Evolutionary conservation across 208 protist species (phyloP), one percentile per base, ranked within the genome.

Genomic region (Leptomonas pyrrhocoris): DNA sequence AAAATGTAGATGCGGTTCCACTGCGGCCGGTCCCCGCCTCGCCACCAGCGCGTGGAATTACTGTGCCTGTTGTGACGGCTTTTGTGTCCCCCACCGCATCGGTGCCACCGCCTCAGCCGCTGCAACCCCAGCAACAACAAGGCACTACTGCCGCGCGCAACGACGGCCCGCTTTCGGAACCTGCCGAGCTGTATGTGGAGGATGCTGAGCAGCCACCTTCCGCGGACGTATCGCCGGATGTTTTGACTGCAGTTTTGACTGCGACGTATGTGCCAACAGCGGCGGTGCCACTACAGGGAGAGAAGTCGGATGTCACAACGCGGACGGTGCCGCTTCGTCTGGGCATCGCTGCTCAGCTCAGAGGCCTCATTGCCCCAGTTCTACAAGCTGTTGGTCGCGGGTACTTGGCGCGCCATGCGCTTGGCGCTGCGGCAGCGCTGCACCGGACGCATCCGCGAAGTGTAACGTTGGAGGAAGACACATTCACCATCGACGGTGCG

Each of bases 361-460:
- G 30, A 8, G 28, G n/a, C 25, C 49, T 70, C 16, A 60, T 56
- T n/a, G 68, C 66, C 18, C 48, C 36, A 11, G 70, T 74, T 6
- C 19, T 79, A 13, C 82, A 88, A 61, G 31, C 66, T 2, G 58
- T 77, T 9, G 78, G 82, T 38, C 77, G 82, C 18, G 82, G 72
- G 38, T 88, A 81, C 72, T 12, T 68, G 0, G 71, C 54, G 13
- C 65, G 74, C 0, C 74, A 70, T 27, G 13, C 25, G 21, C 43
- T 76, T 4, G 64, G 51, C n/a, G 9, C 18, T 1, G 16, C 56
- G 34, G 42, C 21, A 1, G 31, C 34, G 25, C 23, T 51, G 13
- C 40, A 51, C 23, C 5, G 27, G 21, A 4, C n/a, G 55, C 55
- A 45, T 36, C 9, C 19, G 2, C 27, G 31, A 12, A 12, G 23